These are phyloP conservation scores for Xylariaceae sp. DNA, from an alignment of 2,329 filamentous ascomycete genomes.

Conservation along the genomic window DNA sequence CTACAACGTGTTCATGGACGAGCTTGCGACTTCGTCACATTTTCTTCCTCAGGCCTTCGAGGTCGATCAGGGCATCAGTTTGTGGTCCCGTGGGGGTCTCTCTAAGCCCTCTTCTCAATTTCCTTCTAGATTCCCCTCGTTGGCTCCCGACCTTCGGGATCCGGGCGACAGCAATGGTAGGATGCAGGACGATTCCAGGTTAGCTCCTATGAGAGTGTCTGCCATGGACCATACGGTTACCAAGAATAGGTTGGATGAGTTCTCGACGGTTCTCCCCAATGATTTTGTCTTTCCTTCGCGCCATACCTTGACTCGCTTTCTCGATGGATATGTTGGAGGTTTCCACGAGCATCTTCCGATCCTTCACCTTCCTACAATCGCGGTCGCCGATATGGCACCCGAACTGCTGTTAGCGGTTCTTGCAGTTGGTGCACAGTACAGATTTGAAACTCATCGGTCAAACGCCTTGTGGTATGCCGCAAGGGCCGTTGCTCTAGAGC, in stretches of 20 bases:
- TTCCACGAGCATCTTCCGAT: conserved; percentile 58
- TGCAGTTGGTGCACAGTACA: conserved; percentile 64
- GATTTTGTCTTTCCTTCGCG: conserved; percentile 67
- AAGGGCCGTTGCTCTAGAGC: conserved; percentile 54
- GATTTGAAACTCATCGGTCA: conserved; percentile 56
- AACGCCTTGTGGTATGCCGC: conserved; percentile 60
- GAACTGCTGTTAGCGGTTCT: conserved; percentile 65
- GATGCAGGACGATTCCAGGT: conserved; percentile 40
- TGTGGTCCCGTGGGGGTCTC: conserved; percentile 45
- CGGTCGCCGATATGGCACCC: conserved; percentile 59
- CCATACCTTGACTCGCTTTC: conserved; percentile 63
- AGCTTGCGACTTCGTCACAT: conserved; percentile 51
- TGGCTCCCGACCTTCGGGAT: conserved; percentile 51
- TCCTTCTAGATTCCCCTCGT: conserved; percentile 51
- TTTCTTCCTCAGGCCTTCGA: conserved; percentile 54
- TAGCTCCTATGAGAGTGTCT: conserved; percentile 45
- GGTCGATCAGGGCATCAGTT: conserved; percentile 47
- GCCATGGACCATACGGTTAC: conserved; percentile 52
- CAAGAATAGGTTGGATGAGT: conserved; percentile 57
- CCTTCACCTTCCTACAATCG: conserved; percentile 64
- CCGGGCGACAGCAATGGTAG: conserved; percentile 33
- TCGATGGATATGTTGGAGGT: conserved; percentile 66
- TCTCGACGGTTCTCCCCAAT: conserved; percentile 54
- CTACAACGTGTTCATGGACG: conserved; percentile 58
- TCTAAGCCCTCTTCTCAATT: conserved; percentile 51